A percentile compares a stretch with the other conserved stretches of the same genome.
phyloP scores from a whole-genome alignment of 768 basidiomycete genomes.

The Phanerochaete sordida region DNA sequence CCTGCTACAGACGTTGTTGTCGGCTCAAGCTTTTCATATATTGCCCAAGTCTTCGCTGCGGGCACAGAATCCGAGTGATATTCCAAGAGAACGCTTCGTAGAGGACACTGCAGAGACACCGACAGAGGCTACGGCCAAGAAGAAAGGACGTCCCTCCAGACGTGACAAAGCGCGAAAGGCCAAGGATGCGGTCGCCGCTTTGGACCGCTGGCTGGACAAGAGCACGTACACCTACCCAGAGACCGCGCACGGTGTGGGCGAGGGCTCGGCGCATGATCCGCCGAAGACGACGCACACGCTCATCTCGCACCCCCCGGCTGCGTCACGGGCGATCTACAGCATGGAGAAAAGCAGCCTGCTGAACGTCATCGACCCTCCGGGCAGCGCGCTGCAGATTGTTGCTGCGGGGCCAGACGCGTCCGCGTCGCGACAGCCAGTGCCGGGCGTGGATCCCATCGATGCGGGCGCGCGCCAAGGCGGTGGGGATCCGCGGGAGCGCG shows the following conservation, averaged over 20 bases:
- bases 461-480: too few relatives aligned
- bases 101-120: slow-evolving; percentile 28
- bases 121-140: slow-evolving; percentile 32
- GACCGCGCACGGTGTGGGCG: neutral
- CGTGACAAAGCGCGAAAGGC: slow-evolving; percentile 57
- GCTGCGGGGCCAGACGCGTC: neutral
- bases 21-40: slow-evolving; percentile 53
- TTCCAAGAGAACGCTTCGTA: slow-evolving; percentile 67
- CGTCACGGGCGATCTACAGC: slow-evolving; percentile 39
- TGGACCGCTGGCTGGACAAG: slow-evolving; percentile 50
- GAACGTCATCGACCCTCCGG: slow-evolving; percentile 27
- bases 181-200: slow-evolving; percentile 41
- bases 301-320: slow-evolving; percentile 28
- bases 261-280: neutral
- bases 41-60: slow-evolving; percentile 48
- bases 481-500: slow-evolving; percentile 2
- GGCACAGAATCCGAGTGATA: slow-evolving; percentile 55
- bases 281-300: slow-evolving; percentile 29
- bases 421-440: neutral
- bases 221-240: slow-evolving; percentile 23
- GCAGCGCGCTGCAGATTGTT: neutral
- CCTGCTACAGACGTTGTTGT: slow-evolving; percentile 45
- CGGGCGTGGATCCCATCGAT: neutral
- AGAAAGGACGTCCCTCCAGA: slow-evolving; percentile 56
- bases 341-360: slow-evolving; percentile 40